Evolutionary conservation across 2,329 filamentous ascomycete genomes (phyloP), one percentile per base, ranked within the genome.

Genomic region (Apiospora hydei): DNA sequence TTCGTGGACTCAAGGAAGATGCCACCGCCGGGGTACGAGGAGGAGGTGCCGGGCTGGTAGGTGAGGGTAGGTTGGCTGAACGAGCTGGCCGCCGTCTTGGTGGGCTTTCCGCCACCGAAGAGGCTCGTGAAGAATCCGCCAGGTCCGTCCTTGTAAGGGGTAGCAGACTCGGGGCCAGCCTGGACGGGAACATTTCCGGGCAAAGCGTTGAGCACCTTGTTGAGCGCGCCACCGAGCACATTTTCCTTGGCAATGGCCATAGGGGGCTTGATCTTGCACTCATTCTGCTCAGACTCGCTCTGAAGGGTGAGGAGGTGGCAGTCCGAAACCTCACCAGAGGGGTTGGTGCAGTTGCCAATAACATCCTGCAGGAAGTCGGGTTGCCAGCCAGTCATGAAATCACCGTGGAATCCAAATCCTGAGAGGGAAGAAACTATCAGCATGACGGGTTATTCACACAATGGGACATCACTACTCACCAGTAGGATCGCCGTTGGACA

Each of bases 311-410:
- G 98, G 43, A 96, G 76, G 0, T 89, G 83, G 83, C 95, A 98
- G 81, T 95, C 94, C 61, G 87, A 78, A 66, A 97, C 90, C 57
- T 85, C 78, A 46, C 95, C 95, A 13, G 89, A 91, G 0, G 78
- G 79, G 81, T 90, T 93, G 69, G 92, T 96, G 88, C 95, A 98
- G 10, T 85, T 88, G 67, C 95, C 81, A 74, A 95, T 86, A n/a
- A 94, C 94, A 7, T 87, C 69, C 81, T 95, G 90, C 47, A 96
- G 87, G 81, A 94, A 90, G 4, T 85, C 83, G 11, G 83, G 78
- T 2, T 95, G 88, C 94, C 94, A 97, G 41, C 93, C 94, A 79
- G 88, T 91, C 77, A 95, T 91, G 82, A 96, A 95, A 79, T 97
- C 94, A 68, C 87, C 94, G 79, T 96, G 90, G 80, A 94, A 94